Evolutionary conservation across 2,329 filamentous ascomycete species (phyloP).

Genomic region (Lanzia echinophila): DNA sequence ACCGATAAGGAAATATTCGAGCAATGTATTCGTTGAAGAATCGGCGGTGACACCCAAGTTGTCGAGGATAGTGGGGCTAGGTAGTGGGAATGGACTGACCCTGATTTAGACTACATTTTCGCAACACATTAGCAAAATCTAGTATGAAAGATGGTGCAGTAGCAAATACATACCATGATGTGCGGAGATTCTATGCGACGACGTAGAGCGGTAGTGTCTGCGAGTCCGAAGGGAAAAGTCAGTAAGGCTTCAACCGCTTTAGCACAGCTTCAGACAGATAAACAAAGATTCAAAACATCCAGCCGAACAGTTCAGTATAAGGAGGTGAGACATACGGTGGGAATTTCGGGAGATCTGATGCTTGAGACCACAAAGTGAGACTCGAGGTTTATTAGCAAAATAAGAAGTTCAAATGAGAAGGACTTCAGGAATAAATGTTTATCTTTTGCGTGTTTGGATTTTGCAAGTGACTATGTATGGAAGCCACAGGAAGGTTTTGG

Average conservation of each 20-base stretch:
- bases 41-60: constrained; percentile 1
- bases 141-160: background rate
- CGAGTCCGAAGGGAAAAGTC: background rate
- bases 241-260: constrained; percentile 3
- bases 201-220: constrained; percentile 1
- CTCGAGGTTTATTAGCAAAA: constrained; percentile 2
- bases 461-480: constrained; percentile 8
- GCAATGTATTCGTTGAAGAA: constrained; percentile 2
- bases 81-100: constrained; percentile 42
- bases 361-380: background rate
- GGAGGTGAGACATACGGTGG: background rate
- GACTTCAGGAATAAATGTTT: constrained; percentile 12
- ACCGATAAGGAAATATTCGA: background rate
- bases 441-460: constrained; percentile 12
- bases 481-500: constrained; percentile 10
- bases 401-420: constrained; percentile 5
- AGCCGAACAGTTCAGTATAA: background rate
- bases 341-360: background rate
- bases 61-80: constrained; percentile 16
- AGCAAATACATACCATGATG: constrained; percentile 18
- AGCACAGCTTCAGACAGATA: constrained; percentile 2
- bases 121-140: constrained; percentile 15
- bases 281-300: background rate
- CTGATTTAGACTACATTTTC: constrained; percentile 55
- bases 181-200: constrained; percentile 8